Base-by-base conservation (phyloP, 495 filamentous ascomycete genomes). In the Thermothielavioides terrestris region DNA sequence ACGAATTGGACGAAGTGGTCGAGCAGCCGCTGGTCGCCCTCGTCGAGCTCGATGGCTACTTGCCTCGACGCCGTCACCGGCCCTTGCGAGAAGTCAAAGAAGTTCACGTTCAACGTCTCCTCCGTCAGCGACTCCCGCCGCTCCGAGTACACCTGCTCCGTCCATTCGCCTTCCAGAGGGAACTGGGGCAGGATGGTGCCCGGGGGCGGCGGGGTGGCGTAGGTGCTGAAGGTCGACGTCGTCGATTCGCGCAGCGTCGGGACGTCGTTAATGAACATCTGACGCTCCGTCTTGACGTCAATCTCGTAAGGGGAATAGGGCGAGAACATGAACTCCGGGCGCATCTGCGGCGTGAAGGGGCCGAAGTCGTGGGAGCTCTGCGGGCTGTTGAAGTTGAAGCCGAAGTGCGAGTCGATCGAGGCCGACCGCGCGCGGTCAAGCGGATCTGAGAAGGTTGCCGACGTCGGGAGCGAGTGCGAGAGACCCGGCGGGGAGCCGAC, bases 1-100 rank as follows among this genome's bases (percentile, higher is more conserved):
- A 98, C 91, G 49, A 85, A 84, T 55, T 88, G 77, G 52, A 97
- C 75, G 65, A 98, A 98, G 69, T 98, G 91, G 49, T 95, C 85
- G 27, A 98, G 75, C 22, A 98, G 73, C 37, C 81, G 81, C 56
- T 85, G 81, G 64, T 98, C 92, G 62, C 82, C 79, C 45, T 95
- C 92, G 23, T 89, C 85, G n/a, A 95, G 83, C 32, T 89, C 82
- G 52, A 97, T 85, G 35, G 81, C 81, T 8, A 83, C 69, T 62
- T 89, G 80, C 53, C 78, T 68, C 48, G 80, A 71, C 52, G 63
- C 63, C 38, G 68, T 69, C 47, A 74, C 53, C 20, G 76, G 69
- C 22, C 75, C 79, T 55, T 86, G 79, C 10, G 80, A 68, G 64
- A 84, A 86, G 57, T 90, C 84, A 49, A 88, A 88, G 63, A 88